phyloP scores from a whole-genome alignment of 129 eudicot species.

The Chrysanthemum makinoi region DNA sequence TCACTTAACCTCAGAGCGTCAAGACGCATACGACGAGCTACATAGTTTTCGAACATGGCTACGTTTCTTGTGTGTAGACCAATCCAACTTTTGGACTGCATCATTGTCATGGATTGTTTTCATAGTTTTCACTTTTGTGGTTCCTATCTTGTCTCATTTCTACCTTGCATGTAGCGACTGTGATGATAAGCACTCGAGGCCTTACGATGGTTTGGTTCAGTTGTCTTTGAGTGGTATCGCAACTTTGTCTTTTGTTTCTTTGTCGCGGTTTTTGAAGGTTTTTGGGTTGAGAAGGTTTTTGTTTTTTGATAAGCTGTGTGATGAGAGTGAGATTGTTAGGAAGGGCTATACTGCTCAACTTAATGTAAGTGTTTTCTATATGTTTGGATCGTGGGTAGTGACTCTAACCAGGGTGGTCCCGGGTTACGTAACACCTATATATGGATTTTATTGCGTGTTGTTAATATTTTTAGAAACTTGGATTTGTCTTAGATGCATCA shows the following conservation, averaged over 20 bases:
- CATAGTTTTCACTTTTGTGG: slow-evolving; percentile 49
- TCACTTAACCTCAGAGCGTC: slow-evolving; percentile 41
- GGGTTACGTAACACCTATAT: background rate
- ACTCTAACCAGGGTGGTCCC: background rate
- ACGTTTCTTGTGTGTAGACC: slow-evolving; percentile 86
- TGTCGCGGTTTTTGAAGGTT: slow-evolving; percentile 51
- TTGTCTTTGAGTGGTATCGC: slow-evolving; percentile 70
- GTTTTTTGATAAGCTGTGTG: slow-evolving; percentile 76
- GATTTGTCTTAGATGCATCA: too few relatives aligned
- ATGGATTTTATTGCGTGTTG: too few relatives aligned
- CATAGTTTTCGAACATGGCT: slow-evolving; percentile 71
- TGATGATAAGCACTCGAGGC: slow-evolving; percentile 55
- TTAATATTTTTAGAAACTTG: too few relatives aligned
- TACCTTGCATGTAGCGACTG: slow-evolving; percentile 63
- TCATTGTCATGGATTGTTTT: slow-evolving; percentile 68
- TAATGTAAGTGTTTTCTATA: slow-evolving; percentile 48
- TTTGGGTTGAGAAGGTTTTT: slow-evolving; percentile 74
- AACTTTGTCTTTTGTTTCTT: slow-evolving; percentile 63
- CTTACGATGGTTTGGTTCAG: slow-evolving; percentile 66
- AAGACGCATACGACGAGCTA: slow-evolving; percentile 69
- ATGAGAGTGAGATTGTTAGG: slow-evolving; percentile 79
- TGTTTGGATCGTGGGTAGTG: background rate
- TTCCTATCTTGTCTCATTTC: slow-evolving; percentile 71
- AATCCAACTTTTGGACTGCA: slow-evolving; percentile 44
- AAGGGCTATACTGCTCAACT: slow-evolving; percentile 60